Conservation (phyloP, 2,329 filamentous ascomycete genomes). For the Pyrenophora seminiperda region DNA sequence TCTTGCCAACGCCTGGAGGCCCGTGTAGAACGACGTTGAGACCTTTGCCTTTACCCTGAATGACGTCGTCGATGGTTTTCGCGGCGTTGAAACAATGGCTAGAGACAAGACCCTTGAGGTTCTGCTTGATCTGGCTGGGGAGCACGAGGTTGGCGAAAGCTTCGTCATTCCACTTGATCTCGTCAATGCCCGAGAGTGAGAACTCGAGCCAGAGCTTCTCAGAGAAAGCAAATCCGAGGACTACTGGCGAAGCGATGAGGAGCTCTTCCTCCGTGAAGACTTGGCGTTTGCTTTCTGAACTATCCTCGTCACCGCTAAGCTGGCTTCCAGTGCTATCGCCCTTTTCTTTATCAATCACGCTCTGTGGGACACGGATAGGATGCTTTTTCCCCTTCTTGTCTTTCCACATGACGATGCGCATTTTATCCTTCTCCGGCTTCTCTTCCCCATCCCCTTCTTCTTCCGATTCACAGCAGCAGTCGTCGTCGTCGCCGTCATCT, state of each 20-base stretch:
- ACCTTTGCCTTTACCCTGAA: conserved; percentile 79
- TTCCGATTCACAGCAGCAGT: conserved; percentile 28
- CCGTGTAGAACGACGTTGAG: conserved; percentile 78
- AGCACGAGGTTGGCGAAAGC: conserved; percentile 85
- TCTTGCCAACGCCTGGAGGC: conserved; percentile 86
- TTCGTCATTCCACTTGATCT: conserved; percentile 82
- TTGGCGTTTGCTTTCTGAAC: conserved; percentile 40
- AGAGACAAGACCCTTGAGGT: conserved; percentile 79
- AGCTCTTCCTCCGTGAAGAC: conserved; percentile 82
- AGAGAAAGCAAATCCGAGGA: conserved; percentile 83
- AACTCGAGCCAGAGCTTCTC: conserved; percentile 94
- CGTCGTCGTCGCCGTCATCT: conserved; percentile 55
- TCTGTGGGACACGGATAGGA: conserved; percentile 58
- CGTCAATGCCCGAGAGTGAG: conserved; percentile 74
- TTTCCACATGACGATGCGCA: conserved; percentile 50
- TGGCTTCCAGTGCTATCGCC: conserved; percentile 54
- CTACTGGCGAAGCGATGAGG: conserved; percentile 79
- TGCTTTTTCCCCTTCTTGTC: conserved; percentile 57
- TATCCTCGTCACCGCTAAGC: conserved; percentile 53
- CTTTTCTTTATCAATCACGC: conserved; percentile 39
- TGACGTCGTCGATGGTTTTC: conserved; percentile 77
- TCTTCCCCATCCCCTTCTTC: conserved; percentile 24
- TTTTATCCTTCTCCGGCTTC: conserved; percentile 43
- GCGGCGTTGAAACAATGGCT: conserved; percentile 82
- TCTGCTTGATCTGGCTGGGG: conserved; percentile 63